These are phyloP conservation scores for Amylocystis lapponica DNA, from an alignment of 768 basidiomycete species.

Conservation along the genomic window DNA sequence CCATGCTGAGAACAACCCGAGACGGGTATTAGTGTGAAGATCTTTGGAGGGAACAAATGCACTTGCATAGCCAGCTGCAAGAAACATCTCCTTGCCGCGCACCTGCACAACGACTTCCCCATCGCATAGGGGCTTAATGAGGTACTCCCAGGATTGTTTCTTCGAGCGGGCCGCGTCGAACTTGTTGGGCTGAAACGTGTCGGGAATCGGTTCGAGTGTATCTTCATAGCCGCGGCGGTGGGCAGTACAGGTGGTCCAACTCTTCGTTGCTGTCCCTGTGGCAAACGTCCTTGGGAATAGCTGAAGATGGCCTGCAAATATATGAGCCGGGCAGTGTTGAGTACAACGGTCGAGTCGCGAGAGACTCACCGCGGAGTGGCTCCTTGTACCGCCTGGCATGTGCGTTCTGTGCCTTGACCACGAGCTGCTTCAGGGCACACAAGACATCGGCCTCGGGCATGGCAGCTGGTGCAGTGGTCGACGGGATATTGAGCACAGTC, in stretches of 20 bases:
- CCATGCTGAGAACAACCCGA: not conserved
- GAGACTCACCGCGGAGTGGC: too few relatives aligned
- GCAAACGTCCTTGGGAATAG: not conserved
- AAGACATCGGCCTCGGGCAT: too few relatives aligned
- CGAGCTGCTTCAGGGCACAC: too few relatives aligned
- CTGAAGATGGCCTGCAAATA: not conserved
- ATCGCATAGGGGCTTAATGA: not conserved
- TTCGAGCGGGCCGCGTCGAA: not conserved
- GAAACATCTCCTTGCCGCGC: slow-evolving; percentile 1
- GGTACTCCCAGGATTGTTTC: not conserved
- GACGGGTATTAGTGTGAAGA: not conserved
- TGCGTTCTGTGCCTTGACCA: too few relatives aligned
- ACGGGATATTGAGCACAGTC: too few relatives aligned
- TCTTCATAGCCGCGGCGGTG: not conserved
- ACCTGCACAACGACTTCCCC: not conserved
- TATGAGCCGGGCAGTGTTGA: too few relatives aligned
- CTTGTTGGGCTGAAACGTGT: not conserved
- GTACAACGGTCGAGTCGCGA: too few relatives aligned
- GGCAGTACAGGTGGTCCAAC: not conserved
- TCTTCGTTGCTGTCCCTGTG: not conserved
- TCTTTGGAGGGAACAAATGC: not conserved
- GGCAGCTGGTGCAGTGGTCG: too few relatives aligned
- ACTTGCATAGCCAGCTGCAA: slow-evolving; percentile 1
- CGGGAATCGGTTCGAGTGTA: not conserved
- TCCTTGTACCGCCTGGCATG: too few relatives aligned